Evolutionary conservation across 2,329 filamentous ascomycete genomes (phyloP).

Genomic region (Neurospora sp.): DNA sequence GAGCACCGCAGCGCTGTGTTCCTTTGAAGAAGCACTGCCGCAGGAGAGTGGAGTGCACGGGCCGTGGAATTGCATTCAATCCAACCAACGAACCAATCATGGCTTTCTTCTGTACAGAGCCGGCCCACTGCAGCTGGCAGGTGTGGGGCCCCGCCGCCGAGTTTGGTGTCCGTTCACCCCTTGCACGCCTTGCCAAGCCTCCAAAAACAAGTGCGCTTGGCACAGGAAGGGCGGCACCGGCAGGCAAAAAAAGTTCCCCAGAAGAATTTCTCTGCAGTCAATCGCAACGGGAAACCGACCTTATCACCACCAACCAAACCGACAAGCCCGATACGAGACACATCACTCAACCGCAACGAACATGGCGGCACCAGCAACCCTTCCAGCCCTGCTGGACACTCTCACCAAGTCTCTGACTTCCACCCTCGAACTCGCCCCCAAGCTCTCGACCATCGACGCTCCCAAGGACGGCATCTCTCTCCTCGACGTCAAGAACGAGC

Average conservation of each 20-base stretch:
- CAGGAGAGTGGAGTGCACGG: not conserved
- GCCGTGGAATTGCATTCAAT: not conserved
- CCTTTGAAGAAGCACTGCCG: not conserved
- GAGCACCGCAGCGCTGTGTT: not conserved
- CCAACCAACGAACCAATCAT: not conserved
- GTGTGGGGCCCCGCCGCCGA: not conserved
- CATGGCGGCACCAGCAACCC: conserved; percentile 21
- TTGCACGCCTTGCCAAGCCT: not conserved
- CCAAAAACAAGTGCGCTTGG: not conserved
- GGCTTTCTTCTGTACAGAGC: not conserved
- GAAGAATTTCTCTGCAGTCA: conserved; percentile 3
- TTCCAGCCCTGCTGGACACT: conserved; percentile 40
- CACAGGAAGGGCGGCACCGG: not conserved
- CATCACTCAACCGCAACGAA: not conserved
- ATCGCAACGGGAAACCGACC: not conserved
- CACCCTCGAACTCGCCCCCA: conserved; percentile 57
- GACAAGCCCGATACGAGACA: not conserved
- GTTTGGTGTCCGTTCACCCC: not conserved
- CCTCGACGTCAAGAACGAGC: conserved; percentile 90
- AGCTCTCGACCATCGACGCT: conserved; percentile 53
- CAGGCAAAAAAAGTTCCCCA: conserved; percentile 3
- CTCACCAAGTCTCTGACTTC: conserved; percentile 49
- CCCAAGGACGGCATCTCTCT: conserved; percentile 84
- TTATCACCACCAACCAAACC: not conserved
- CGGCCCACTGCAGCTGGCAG: not conserved